phyloP scores from a whole-genome alignment of 805 yeast species.

The Candida namnaoensis region DNA sequence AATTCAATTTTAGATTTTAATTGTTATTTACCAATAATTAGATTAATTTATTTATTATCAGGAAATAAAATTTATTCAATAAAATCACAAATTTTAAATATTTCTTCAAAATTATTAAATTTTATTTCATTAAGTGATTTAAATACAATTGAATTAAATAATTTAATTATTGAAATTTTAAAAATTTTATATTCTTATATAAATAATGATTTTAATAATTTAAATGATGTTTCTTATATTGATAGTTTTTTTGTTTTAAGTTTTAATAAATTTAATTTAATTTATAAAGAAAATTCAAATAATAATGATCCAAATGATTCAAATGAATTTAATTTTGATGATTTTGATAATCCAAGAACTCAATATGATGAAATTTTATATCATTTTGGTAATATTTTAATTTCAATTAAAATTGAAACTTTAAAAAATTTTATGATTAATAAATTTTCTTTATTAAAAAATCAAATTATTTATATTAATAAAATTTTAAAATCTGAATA shows the following conservation, averaged over 20 bases:
- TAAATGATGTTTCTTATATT: constrained; percentile 8
- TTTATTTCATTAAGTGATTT: constrained; percentile 14
- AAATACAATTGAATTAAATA: constrained; percentile 11
- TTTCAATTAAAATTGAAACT: constrained; percentile 12
- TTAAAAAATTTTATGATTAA: constrained; percentile 19
- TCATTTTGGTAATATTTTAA: constrained; percentile 17
- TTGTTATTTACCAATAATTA: constrained; percentile 16
- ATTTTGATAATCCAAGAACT: too few relatives aligned
- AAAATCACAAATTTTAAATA: constrained; percentile 9
- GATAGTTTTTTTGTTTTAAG: constrained; percentile 19
- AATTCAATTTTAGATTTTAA: constrained; percentile 15
- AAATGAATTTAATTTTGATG: too few relatives aligned
- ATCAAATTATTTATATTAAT: constrained; percentile 12
- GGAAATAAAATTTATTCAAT: constrained; percentile 5
- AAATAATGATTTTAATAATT: constrained; percentile 3
- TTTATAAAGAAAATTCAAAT: constrained; percentile 6
- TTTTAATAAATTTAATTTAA: constrained; percentile 17
- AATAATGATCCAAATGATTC: too few relatives aligned
- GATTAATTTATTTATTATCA: constrained; percentile 14
- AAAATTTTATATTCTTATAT: constrained; percentile 16
- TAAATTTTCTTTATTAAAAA: constrained; percentile 11
- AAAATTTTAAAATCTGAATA: constrained; percentile 2
- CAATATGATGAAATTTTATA: constrained; percentile 17
- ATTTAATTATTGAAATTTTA: constrained; percentile 17
- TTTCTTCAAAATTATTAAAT: constrained; percentile 15